Base-by-base conservation (phyloP, 768 basidiomycete genomes). In the Suillus tomentosus region DNA sequence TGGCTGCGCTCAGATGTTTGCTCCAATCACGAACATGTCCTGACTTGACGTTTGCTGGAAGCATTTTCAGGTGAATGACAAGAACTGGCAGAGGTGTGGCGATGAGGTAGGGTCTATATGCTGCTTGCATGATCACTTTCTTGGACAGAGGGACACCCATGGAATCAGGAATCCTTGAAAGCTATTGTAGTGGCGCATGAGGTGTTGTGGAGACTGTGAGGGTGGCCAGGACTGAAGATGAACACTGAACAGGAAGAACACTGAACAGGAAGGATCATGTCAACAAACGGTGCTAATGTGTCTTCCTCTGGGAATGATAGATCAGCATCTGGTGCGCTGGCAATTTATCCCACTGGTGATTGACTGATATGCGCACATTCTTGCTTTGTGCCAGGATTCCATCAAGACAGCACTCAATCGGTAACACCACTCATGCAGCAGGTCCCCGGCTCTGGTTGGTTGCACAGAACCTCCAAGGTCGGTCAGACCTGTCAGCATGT, bases 61-160 rank as follows among this genome's bases (percentile, higher is more conserved):
- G 54, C 96, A 85, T 79, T 98, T 98, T 27, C 58, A 97, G 84
- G 69, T 98, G 96, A 64, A 98, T 85, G 59, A 96, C 92, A 63
- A 98, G 85, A 39, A 97, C 84, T 0, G 95, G 93, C 0, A 95
- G 96, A 2, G 91, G 88, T 0, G 82, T 83, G 17, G 88, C 86
- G 73, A 99, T 92, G 64, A 99, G 87, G 76, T 97, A 99, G 14
- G 96, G 91, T 77, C 97, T 99, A 79, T 94, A 95, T 5, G 94
- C 94, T 1, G 91, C 83, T 2, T 92, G 86, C 77, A 91, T 83
- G 54, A 96, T 81, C 58, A 87, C 88, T 40, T 91, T 92, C 64
- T 82, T 80, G 22, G 77, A 76, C 45, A 74, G 79, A 17, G 80
- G 78, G 3, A 81, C 66, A 0, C 71, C 69, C 0, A 70, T 67